Evolutionary conservation across 2,329 filamentous ascomycete genomes (phyloP), one percentile per base, ranked within the genome.

Genomic region (Nemania diffusa): DNA sequence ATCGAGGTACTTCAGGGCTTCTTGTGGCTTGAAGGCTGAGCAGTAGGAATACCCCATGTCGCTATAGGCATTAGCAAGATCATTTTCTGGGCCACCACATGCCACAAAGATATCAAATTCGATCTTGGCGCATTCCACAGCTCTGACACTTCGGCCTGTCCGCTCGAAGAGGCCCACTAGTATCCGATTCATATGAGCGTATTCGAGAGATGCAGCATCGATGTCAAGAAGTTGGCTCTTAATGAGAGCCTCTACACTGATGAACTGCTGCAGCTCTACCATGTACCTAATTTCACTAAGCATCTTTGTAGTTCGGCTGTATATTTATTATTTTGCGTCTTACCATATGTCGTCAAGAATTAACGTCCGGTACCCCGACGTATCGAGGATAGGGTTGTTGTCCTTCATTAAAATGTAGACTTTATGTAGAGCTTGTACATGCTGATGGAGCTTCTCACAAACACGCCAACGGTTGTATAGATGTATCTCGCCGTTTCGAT

Each of bases 151-250:
- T 20, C 51, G 51, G 1, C 51, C 51, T 7, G 51, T 53, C 51
- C 51, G 13, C 27, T 53, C 51, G 22, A 53, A 53, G 2, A 53
- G 51, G 17, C 51, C 51, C 51, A 32, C 34, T 11, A 53, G 8
- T 22, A 53, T 53, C 20, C 51, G 26, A 17, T 53, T 53, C 51
- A 53, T 53, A 22, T 53, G 51, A 34, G 51, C 51, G 51, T 53
- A 34, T 34, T 53, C 51, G 20, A 53, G 26, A 34, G 58, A 37
- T 24, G 20, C 53, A 17, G 29, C n/a, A 40, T 56, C 52, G 20
- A 56, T 37, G 3, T 56, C 17, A 17, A 8, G 20, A 40, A 56
- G 32, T 37, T 56, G 52, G 24, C n/a, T 40, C 17, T 56, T 40
- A 6, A 56, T 40, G 34, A 56, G 29, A 8, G 1, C 24, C 52